A percentile compares a stretch with the other conserved stretches of the same genome.
These are phyloP conservation scores for Hypoxylon sp. DNA, from an alignment of 2,329 filamentous ascomycete species.

Conservation along the genomic window DNA sequence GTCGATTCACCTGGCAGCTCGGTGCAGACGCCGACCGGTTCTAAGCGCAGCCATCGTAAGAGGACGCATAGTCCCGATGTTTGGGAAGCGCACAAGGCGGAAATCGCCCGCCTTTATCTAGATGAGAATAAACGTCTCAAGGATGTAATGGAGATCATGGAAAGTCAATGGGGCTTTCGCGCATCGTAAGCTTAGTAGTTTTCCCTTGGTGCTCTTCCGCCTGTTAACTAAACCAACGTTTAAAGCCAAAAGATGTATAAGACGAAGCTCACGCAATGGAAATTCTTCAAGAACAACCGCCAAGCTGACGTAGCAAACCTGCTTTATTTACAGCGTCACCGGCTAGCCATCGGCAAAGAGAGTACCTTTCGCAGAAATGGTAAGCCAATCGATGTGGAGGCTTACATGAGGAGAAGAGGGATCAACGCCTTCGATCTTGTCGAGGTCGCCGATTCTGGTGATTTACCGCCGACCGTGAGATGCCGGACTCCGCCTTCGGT, in stretches of 20 bases:
- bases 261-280: constrained; percentile 54
- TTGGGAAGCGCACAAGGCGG: constrained; percentile 49
- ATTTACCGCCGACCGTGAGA: constrained; percentile 50
- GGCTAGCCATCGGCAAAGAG: constrained; percentile 51
- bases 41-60: constrained; percentile 44
- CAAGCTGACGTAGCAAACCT: constrained; percentile 52
- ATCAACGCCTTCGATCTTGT: constrained; percentile 50
- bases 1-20: constrained; percentile 28
- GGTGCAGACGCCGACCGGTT: constrained; percentile 22
- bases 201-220: constrained; percentile 22
- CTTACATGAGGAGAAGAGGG: constrained; percentile 52
- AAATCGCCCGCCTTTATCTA: constrained; percentile 51
- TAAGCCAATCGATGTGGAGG: constrained; percentile 49
- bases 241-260: constrained; percentile 54
- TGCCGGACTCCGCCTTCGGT: constrained; percentile 49
- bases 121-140: constrained; percentile 52
- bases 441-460: constrained; percentile 45
- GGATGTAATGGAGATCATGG: constrained; percentile 53
- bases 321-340: constrained; percentile 48
- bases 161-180: constrained; percentile 47
- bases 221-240: constrained; percentile 35
- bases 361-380: constrained; percentile 51
- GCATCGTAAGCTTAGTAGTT: constrained; percentile 49
- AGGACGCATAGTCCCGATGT: constrained; percentile 47
- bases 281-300: constrained; percentile 55